Evolutionary conservation across 1,284 basidiomycete genomes (phyloP).

Genomic region (Trichosporon ovoides): DNA sequence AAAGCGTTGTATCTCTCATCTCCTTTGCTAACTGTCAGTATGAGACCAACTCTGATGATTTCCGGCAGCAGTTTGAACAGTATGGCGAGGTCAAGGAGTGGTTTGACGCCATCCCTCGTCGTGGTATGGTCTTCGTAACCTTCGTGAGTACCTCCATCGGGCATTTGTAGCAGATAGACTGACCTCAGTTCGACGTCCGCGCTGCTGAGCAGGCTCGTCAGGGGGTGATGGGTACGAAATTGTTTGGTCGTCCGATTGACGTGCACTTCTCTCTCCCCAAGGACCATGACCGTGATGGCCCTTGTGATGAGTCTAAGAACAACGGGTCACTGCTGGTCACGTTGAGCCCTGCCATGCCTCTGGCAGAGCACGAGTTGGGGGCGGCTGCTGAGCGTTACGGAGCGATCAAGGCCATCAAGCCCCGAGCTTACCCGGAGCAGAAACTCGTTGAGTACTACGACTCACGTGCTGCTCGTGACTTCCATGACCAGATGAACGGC

Average conservation of each 20-base stretch:
- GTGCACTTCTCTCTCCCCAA: conserved; percentile 94
- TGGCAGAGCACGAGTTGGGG: conserved; percentile 77
- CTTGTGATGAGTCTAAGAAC: conserved; percentile 78
- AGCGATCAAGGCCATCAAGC: conserved; percentile 74
- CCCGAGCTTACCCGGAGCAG: conserved; percentile 66
- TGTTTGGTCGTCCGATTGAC: conserved; percentile 86
- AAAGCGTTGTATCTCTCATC: too few species aligned
- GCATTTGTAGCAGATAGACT: background rate
- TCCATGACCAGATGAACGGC: conserved; percentile 72
- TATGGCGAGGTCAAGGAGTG: conserved; percentile 95
- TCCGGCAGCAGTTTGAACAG: conserved; percentile 78
- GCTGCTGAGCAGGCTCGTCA: conserved; percentile 86
- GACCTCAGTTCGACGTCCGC: conserved; percentile 74
- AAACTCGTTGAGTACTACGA: conserved; percentile 85
- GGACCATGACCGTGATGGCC: conserved; percentile 66
- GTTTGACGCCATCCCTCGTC: conserved; percentile 86
- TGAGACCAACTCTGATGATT: conserved; percentile 76
- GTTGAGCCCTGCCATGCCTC: conserved; percentile 59
- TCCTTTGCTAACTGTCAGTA: conserved; percentile 58
- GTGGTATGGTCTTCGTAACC: conserved; percentile 98
- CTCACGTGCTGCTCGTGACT: conserved; percentile 70
- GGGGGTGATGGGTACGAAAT: conserved; percentile 74
- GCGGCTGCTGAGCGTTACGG: conserved; percentile 80
- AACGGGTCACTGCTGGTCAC: conserved; percentile 80
- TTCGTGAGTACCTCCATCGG: conserved; percentile 63